Percentiles rank a stretch among this genome's conserved stretches.
Conservation (phyloP, 129 eudicot genomes). For the Arctium lappa region DNA sequence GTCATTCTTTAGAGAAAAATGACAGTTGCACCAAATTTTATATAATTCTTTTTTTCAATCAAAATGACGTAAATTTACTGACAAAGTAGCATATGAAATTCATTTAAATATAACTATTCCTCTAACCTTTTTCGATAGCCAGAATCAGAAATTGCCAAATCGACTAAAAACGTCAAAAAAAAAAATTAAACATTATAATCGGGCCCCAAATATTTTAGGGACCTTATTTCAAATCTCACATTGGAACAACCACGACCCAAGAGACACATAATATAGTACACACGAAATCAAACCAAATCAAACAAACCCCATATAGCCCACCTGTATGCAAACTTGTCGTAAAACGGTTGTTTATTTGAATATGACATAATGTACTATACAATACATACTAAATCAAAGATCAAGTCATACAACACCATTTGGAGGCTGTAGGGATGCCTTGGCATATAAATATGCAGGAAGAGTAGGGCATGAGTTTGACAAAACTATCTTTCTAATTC, state of each 20-base stretch:
- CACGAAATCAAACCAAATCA: neutral
- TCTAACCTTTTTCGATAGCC: too few relatives aligned
- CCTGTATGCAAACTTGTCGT: neutral
- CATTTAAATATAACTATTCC: too few relatives aligned
- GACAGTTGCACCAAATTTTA: too few relatives aligned
- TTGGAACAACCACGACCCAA: neutral
- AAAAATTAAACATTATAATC: too few relatives aligned
- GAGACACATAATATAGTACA: neutral
- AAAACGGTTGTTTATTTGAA: neutral
- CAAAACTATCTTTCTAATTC: conserved; percentile 6
- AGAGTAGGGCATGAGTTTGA: neutral
- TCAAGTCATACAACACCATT: neutral
- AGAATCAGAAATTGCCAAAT: neutral
- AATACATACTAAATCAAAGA: conserved; percentile 7
- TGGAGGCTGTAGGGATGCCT: neutral
- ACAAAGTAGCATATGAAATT: too few relatives aligned
- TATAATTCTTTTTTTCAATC: too few relatives aligned
- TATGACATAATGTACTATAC: neutral
- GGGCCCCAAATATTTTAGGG: too few relatives aligned
- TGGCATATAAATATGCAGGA: neutral
- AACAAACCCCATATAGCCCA: neutral
- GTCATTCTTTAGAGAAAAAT: too few relatives aligned
- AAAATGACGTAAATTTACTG: too few relatives aligned
- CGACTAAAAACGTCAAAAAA: neutral
- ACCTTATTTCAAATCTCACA: too few relatives aligned